phyloP scores from a whole-genome alignment of 345 rosid genomes.

The Cardamine resedifolia region DNA sequence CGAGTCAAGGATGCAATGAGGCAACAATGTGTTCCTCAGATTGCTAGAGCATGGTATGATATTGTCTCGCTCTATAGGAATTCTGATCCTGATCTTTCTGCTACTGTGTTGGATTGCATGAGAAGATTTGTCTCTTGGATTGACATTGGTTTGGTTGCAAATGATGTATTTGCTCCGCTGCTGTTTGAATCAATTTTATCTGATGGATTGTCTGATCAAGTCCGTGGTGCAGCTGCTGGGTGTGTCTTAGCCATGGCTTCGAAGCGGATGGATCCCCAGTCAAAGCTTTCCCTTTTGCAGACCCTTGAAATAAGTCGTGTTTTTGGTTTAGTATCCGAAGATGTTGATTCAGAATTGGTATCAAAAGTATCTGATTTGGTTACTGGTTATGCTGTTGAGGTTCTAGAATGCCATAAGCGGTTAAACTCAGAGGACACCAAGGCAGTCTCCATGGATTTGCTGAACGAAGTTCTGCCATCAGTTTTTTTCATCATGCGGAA shows the following conservation, averaged over 20 bases:
- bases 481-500: constrained; percentile 72
- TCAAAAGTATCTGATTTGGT: constrained; percentile 62
- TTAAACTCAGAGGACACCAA: constrained; percentile 60
- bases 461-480: constrained; percentile 87
- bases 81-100: constrained; percentile 70
- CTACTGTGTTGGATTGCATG: constrained; percentile 70
- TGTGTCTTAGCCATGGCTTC: constrained; percentile 82
- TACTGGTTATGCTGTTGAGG: constrained; percentile 82
- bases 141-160: constrained; percentile 79
- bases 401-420: constrained; percentile 78
- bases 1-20: constrained; percentile 95
- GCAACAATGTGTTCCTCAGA: constrained; percentile 87
- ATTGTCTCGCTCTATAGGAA: constrained; percentile 62
- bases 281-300: constrained; percentile 69
- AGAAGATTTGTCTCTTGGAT: constrained; percentile 91
- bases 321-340: constrained; percentile 60
- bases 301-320: constrained; percentile 66
- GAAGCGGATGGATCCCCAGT: constrained; percentile 82
- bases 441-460: constrained; percentile 55
- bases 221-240: constrained; percentile 83
- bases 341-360: constrained; percentile 65
- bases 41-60: constrained; percentile 83
- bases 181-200: constrained; percentile 75
- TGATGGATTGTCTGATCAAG: constrained; percentile 59
- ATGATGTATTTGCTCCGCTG: constrained; percentile 67